Evolutionary conservation across 129 eudicot species (phyloP).

Genomic region (Ambrosia trifida): DNA sequence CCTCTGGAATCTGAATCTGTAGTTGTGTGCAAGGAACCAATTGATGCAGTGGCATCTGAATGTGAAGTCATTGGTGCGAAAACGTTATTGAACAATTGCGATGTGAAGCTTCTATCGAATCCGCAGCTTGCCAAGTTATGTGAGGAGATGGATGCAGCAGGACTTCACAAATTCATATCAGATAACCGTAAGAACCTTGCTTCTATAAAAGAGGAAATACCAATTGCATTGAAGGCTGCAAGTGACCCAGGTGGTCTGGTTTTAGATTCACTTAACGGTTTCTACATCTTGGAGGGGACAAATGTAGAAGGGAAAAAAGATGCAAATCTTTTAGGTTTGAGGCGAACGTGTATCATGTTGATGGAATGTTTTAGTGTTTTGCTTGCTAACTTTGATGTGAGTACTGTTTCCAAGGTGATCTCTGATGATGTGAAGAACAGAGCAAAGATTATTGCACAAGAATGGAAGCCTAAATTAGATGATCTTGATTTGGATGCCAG

Average conservation of each 20-base stretch:
- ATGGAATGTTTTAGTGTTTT: slow-evolving; percentile 82
- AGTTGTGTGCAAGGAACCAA: slow-evolving; percentile 42
- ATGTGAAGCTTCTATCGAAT: slow-evolving; percentile 56
- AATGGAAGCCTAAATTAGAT: slow-evolving; percentile 92
- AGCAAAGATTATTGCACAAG: slow-evolving; percentile 87
- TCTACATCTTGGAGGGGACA: slow-evolving; percentile 41
- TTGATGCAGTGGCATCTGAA: slow-evolving; percentile 38
- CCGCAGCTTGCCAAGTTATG: slow-evolving; percentile 83
- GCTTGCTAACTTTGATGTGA: slow-evolving; percentile 41
- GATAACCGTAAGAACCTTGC: slow-evolving; percentile 96
- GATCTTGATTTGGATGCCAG: slow-evolving; percentile 86
- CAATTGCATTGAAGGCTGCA: slow-evolving; percentile 76
- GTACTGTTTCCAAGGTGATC: slow-evolving; percentile 49
- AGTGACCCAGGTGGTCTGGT: slow-evolving; percentile 75
- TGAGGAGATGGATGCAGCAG: slow-evolving; percentile 74
- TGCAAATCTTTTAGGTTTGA: slow-evolving; percentile 72
- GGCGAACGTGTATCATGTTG: slow-evolving; percentile 88
- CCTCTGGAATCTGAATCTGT: slow-evolving; percentile 20
- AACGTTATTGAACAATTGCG: slow-evolving; percentile 35
- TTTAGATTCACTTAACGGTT: slow-evolving; percentile 73
- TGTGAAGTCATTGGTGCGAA: slow-evolving; percentile 26
- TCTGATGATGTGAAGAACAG: slow-evolving; percentile 57
- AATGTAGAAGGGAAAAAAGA: slow-evolving; percentile 73
- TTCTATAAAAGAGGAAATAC: slow-evolving; percentile 76
- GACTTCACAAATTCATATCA: slow-evolving; percentile 82